Base-by-base conservation (phyloP, 2,329 filamentous ascomycete species). In the Chaetothyriales sp. region DNA sequence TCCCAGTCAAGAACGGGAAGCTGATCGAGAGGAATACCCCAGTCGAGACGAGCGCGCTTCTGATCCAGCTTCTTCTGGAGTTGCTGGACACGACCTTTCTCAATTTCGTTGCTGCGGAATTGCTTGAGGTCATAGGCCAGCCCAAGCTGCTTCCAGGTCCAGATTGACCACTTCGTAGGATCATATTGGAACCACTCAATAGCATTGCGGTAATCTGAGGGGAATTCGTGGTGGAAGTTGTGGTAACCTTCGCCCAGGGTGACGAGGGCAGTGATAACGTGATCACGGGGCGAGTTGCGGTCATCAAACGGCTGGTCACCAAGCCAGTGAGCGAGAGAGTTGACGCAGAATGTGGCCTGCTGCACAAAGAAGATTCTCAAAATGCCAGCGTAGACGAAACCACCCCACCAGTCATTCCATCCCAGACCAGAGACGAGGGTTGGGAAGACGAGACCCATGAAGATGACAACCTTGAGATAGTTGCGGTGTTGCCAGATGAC, bases 211-310 rank as follows among this genome's bases (percentile, higher is more conserved):
- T 92, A 93, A 68, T 93, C 86, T 9, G 85, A 90, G 50, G 87
- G 87, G 71, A 93, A 93, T 68, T 93, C 86, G 76, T 93, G 86
- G 72, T 93, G 86, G 77, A 93, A 93, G 77, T 93, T 93, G 77
- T 93, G 86, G 73, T 93, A 93, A 26, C 86, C 86, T 70, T 89
- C 86, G 47, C 86, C 86, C 19, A 93, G 81, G 44, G 86, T 93
- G 60, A 87, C 81, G 18, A 93, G 71, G 44, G 86, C 86, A 43
- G 86, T 93, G 69, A 93, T 79, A 64, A 90, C 77, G 69, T 93
- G 86, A 63, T 93, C 86, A 66, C 87, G 83, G 57, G 86, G 87
- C 54, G 84, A 88, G 79, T 93, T 90, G 69, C 86, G 84, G 76
- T 93, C 87, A 62, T 93, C 86, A 66, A 93, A 93, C 54, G 87